Evolutionary conservation across 2,329 filamentous ascomycete genomes (phyloP).

Genomic region (Sporothrix variecibatus): DNA sequence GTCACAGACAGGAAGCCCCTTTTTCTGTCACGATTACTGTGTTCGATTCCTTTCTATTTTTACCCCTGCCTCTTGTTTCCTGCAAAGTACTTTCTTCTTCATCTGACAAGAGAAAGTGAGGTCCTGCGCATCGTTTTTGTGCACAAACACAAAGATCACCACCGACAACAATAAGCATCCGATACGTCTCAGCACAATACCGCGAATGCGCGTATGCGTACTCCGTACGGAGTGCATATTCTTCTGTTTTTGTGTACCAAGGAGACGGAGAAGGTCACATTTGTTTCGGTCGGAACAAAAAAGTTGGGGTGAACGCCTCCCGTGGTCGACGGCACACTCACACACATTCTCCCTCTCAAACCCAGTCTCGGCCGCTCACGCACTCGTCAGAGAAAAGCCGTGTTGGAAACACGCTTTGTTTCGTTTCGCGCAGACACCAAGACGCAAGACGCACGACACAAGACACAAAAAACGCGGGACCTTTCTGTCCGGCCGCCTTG

Average conservation of each 20-base stretch:
- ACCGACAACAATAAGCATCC: background rate
- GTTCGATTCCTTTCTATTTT: background rate
- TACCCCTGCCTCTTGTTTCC: background rate
- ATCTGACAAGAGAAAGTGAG: background rate
- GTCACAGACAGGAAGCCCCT: background rate
- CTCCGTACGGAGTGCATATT: background rate
- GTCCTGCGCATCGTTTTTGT: background rate
- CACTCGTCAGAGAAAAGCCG: background rate
- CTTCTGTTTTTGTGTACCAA: background rate
- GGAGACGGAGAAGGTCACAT: constrained; percentile 10
- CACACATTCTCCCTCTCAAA: background rate
- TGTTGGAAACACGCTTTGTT: constrained; percentile 17
- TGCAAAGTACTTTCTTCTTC: background rate
- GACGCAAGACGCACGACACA: background rate
- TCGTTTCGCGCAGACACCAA: constrained; percentile 19
- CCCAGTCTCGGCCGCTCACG: background rate
- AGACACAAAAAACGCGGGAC: background rate
- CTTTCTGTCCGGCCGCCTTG: background rate
- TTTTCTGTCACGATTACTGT: background rate
- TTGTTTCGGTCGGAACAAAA: background rate
- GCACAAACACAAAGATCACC: background rate
- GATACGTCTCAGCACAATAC: constrained; percentile 13
- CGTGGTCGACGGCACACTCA: background rate
- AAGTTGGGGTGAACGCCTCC: constrained; percentile 6
- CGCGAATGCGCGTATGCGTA: background rate